phyloP scores from a whole-genome alignment of 2,329 filamentous ascomycete genomes.

The Blumeriella jaapii region DNA sequence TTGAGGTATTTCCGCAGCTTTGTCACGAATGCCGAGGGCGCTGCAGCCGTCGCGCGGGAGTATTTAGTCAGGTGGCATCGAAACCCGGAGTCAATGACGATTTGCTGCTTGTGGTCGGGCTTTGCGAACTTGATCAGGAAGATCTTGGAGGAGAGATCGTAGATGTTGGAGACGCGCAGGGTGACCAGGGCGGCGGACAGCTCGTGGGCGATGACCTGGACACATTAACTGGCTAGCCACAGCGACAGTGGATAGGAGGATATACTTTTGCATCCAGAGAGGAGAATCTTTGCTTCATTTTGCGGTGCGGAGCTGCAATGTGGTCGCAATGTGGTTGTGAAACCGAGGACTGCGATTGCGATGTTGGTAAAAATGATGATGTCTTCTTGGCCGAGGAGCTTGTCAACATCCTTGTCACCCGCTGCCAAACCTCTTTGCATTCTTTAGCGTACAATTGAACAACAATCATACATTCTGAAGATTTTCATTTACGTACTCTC shows the following conservation, averaged over 20 bases:
- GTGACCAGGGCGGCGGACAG: constrained; percentile 65
- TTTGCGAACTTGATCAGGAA: constrained; percentile 93
- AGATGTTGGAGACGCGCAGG: constrained; percentile 83
- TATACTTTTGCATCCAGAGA: constrained; percentile 64
- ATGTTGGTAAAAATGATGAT: no score
- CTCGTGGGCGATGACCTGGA: constrained; percentile 85
- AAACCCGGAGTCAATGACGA: constrained; percentile 90
- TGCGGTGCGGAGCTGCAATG: neutral
- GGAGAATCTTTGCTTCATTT: constrained; percentile 70
- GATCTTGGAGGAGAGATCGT: constrained; percentile 91
- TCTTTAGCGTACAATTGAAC: no score
- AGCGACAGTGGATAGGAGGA: neutral
- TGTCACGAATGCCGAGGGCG: constrained; percentile 76
- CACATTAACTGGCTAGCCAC: constrained; percentile 2
- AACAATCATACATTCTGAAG: no score
- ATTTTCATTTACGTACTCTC: no score
- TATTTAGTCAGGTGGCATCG: constrained; percentile 91
- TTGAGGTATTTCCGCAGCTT: constrained; percentile 80
- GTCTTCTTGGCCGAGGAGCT: constrained; percentile 1
- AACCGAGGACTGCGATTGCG: neutral
- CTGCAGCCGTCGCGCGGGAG: constrained; percentile 71
- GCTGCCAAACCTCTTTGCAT: no score
- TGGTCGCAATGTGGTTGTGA: constrained; percentile 3
- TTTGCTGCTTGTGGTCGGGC: constrained; percentile 76
- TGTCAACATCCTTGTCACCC: neutral